Base-by-base conservation (phyloP, 192 early-diverging fungal genomes). In the Jimgerdemannia flammicorona region DNA sequence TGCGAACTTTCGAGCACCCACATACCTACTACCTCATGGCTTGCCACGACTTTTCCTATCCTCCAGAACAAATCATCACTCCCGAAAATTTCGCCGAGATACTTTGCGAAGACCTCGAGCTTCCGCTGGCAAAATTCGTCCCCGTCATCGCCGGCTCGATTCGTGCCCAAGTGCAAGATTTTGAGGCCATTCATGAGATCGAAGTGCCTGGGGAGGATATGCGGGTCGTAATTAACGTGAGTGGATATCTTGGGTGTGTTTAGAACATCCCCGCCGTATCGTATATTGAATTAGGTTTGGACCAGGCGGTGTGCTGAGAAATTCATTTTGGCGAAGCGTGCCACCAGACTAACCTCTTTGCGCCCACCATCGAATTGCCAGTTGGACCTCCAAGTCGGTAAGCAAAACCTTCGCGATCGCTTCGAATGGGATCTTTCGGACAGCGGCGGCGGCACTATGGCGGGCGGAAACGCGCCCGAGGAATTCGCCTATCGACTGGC, bases 351-450 rank as follows among this genome's bases (percentile, higher is more conserved):
- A 29, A 29, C 1, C 29, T 29, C 29, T 29, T 29, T 29, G 29
- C 29, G 29, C 29, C 29, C 29, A 1, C 29, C 29, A 29, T 29
- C 29, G 29, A 29, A 29, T 1, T 29, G 86, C 11, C 78, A 93
- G 87, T 83, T 97, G 41, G 95, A 97, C 81, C 72, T 97, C 19
- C 91, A 97, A 77, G 91, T 96, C 2, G 95, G 94, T 29, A 81
- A 90, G 66, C 80, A 93, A 19, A 89, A 94, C 77, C 79, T 96
- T 54, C 84, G 91, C n/a, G 97, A 98, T 78, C 88, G 91, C 9
- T 91, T 98, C 74, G 96, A 97, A 86, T 98, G 97, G 97, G 95
- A 96, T 66, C 84, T 97, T 18, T 64, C 65, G 86, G 77, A 80
- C 75, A 75, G 49, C 19, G 78, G 29, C 72, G 79, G 64, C 41